These are phyloP conservation scores for Monilinia polystroma DNA, from an alignment of 2,329 filamentous ascomycete genomes.

Conservation along the genomic window DNA sequence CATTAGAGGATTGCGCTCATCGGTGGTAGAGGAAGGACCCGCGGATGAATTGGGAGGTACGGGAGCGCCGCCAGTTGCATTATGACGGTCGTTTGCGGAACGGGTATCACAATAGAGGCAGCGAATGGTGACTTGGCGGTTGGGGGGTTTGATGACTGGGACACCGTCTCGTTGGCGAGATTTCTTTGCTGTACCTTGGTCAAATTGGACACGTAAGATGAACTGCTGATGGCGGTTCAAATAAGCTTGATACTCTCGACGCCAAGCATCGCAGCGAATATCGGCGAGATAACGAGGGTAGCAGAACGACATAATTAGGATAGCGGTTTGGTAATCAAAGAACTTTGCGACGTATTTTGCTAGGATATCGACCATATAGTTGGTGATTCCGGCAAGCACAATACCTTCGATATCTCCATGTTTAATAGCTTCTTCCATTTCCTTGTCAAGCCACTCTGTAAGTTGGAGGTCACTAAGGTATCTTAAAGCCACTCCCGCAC, in stretches of 20 bases:
- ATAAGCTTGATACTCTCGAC: constrained; percentile 67
- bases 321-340: constrained; percentile 75
- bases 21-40: constrained; percentile 30
- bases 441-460: constrained; percentile 65
- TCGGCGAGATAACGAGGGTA: constrained; percentile 76
- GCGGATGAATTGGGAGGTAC: constrained; percentile 24
- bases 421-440: constrained; percentile 59
- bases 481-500: constrained; percentile 69
- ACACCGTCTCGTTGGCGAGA: constrained; percentile 61
- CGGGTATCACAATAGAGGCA: constrained; percentile 74
- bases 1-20: constrained; percentile 54
- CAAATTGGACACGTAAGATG: constrained; percentile 73
- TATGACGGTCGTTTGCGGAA: constrained; percentile 46
- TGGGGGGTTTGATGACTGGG: constrained; percentile 62
- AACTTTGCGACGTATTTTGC: constrained; percentile 74
- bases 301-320: constrained; percentile 71
- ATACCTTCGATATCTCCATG: constrained; percentile 75
- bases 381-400: constrained; percentile 73
- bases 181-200: constrained; percentile 70
- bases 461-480: constrained; percentile 63
- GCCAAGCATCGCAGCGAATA: constrained; percentile 72
- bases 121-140: constrained; percentile 69
- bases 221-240: constrained; percentile 72
- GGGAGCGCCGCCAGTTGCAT: constrained; percentile 27
- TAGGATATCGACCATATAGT: constrained; percentile 70